Evolutionary conservation across 108 stramenopile species (phyloP), one percentile per base, ranked within the genome.

Genomic region (Epithemia pelagica): DNA sequence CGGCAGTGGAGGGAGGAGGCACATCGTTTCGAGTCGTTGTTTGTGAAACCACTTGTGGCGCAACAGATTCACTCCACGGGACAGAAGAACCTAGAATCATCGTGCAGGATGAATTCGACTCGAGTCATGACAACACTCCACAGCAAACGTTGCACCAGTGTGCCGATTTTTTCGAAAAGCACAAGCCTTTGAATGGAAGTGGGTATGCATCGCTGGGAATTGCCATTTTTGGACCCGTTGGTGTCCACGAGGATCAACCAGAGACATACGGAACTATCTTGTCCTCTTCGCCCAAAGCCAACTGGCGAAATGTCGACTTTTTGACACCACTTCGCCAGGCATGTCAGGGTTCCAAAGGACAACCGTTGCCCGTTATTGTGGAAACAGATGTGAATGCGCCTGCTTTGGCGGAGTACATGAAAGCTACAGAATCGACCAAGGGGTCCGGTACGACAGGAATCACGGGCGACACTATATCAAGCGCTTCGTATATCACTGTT

Each of bases 371-470:
- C 23, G 70, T 91, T 3, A 67, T 65, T 51, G 85, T 98, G 65
- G 97, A 98, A 59, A 98, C 97, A 15, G 97, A 98, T 74, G 97
- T 98, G 2, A 98, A 98, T 82, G 97, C 97, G 22, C 97, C 97
- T 7, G 97, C 97, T 0, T 67, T 94, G 30, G 93, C 96, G 20
- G 97, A 98, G 69, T 96, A 74, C 81, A 59, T 70, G 7, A 25
- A 52, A 52, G 74, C 52, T 5, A 23, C 51, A 33, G 19, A 62
- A 62, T 31, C 8, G 22, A 29, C 21, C 28, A 23, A 46, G 67
- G n/a, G 59, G 58, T 20, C 66, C 58, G 31, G 27, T 61, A 8
- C n/a, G 51, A 23, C 60, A 46, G 1, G 30, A 60, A 19, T 57
- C 66, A 30, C 28, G 46, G 32, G 7, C 5, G 28, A 65, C 55